A percentile compares a stretch with the other conserved stretches of the same genome.
Conservation (phyloP, 805 yeast genomes). For the Torulaspora quercuum region DNA sequence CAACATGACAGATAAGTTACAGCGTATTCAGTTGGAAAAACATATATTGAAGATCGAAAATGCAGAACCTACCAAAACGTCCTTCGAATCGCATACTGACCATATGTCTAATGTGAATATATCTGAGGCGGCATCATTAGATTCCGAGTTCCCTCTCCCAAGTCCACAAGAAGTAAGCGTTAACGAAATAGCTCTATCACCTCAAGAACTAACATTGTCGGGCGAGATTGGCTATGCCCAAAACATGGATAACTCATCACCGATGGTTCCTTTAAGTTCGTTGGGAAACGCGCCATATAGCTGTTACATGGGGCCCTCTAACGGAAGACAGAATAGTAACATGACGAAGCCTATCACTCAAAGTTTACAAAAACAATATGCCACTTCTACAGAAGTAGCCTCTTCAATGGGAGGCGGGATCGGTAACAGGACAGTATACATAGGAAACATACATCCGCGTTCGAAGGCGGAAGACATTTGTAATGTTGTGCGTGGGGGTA, state of each 20-base stretch:
- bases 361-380: constrained; percentile 30
- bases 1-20: constrained; percentile 13
- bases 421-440: constrained; percentile 65
- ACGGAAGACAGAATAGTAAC: constrained; percentile 8
- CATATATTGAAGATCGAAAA: constrained; percentile 14
- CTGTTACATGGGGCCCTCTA: constrained; percentile 22
- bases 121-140: constrained; percentile 21
- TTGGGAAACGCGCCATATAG: constrained; percentile 9
- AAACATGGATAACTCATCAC: constrained; percentile 1
- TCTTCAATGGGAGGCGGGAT: constrained; percentile 34
- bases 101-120: constrained; percentile 21
- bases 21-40: constrained; percentile 16
- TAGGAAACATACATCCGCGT: constrained; percentile 62
- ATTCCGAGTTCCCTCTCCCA: constrained; percentile 17
- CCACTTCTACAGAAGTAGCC: constrained; percentile 31
- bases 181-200: constrained; percentile 14
- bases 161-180: constrained; percentile 26
- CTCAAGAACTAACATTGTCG: constrained; percentile 7
- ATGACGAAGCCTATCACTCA: constrained; percentile 30
- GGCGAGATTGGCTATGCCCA: constrained; percentile 4
- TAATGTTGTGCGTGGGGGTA: constrained; percentile 75
- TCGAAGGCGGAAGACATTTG: constrained; percentile 71
- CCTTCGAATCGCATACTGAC: constrained; percentile 13
- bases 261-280: constrained; percentile 2
- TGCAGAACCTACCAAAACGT: constrained; percentile 20